phyloP scores from a whole-genome alignment of 805 yeast species.

The Pichia scutulata region DNA sequence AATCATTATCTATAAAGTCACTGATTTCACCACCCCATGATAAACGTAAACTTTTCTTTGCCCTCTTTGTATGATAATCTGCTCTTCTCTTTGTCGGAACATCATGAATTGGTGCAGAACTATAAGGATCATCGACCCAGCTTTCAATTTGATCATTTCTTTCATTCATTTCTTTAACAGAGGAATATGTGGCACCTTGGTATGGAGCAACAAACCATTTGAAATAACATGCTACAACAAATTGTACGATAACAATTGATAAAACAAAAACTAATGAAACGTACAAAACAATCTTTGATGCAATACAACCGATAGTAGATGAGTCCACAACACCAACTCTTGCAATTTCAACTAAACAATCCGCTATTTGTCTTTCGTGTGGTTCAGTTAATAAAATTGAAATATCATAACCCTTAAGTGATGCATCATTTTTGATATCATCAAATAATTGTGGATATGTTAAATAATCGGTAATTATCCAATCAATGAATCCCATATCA shows the following conservation, averaged over 20 bases:
- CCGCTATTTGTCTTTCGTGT: slow-evolving; percentile 63
- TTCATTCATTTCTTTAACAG: slow-evolving; percentile 50
- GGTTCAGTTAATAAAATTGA: slow-evolving; percentile 62
- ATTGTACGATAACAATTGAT: slow-evolving; percentile 69
- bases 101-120: slow-evolving; percentile 43
- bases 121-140: slow-evolving; percentile 68
- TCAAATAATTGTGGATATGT: slow-evolving; percentile 69
- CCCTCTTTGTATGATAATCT: slow-evolving; percentile 30
- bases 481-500: slow-evolving; percentile 67
- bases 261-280: slow-evolving; percentile 79
- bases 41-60: slow-evolving; percentile 27
- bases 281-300: slow-evolving; percentile 75
- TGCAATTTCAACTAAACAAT: slow-evolving; percentile 76
- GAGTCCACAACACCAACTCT: slow-evolving; percentile 88
- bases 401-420: slow-evolving; percentile 71
- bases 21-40: slow-evolving; percentile 35
- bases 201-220: slow-evolving; percentile 71
- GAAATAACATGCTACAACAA: slow-evolving; percentile 80
- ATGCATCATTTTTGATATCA: slow-evolving; percentile 44
- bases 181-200: slow-evolving; percentile 65
- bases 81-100: slow-evolving; percentile 50
- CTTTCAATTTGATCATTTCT: slow-evolving; percentile 67
- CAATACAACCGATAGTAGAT: slow-evolving; percentile 88
- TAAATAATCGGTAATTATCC: slow-evolving; percentile 65
- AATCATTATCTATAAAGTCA: slow-evolving; percentile 16